A percentile compares a stretch with the other conserved stretches of the same genome.
Evolutionary conservation across 2,329 filamentous ascomycete species (phyloP).

Genomic region (Fusarium redolens): DNA sequence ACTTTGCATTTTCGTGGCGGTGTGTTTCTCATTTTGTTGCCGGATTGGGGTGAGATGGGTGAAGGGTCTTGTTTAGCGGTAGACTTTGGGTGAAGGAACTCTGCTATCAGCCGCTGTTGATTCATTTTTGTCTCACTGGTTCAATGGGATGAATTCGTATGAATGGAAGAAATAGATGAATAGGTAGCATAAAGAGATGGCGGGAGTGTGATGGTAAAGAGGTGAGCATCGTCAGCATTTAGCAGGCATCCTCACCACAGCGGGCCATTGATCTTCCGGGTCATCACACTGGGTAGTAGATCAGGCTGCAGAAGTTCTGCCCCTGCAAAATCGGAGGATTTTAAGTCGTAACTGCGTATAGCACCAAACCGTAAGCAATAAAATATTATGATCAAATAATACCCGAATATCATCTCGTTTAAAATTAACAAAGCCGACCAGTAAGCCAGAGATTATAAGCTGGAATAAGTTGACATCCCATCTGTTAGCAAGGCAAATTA

Average conservation of each 20-base stretch:
- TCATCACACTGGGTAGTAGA: background rate
- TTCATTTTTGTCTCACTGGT: rapidly evolving
- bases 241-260: too few relatives aligned
- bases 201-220: background rate
- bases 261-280: slow-evolving; percentile 2
- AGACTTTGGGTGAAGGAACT: background rate
- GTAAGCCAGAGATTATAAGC: rapidly evolving
- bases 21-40: background rate
- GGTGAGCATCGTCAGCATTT: background rate
- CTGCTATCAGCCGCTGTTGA: background rate
- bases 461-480: rapidly evolving
- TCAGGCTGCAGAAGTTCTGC: too few relatives aligned
- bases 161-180: background rate
- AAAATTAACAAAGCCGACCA: rapidly evolving
- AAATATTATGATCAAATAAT: rapidly evolving
- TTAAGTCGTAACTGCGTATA: background rate
- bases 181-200: background rate
- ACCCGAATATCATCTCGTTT: rapidly evolving
- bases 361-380: rapidly evolving
- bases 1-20: background rate
- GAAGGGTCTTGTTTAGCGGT: rapidly evolving
- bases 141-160: rapidly evolving
- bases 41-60: background rate
- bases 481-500: too few relatives aligned
- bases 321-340: background rate